Evolutionary conservation across 139 green algal species (phyloP).

Genomic region (Haematococcus lacustris): DNA sequence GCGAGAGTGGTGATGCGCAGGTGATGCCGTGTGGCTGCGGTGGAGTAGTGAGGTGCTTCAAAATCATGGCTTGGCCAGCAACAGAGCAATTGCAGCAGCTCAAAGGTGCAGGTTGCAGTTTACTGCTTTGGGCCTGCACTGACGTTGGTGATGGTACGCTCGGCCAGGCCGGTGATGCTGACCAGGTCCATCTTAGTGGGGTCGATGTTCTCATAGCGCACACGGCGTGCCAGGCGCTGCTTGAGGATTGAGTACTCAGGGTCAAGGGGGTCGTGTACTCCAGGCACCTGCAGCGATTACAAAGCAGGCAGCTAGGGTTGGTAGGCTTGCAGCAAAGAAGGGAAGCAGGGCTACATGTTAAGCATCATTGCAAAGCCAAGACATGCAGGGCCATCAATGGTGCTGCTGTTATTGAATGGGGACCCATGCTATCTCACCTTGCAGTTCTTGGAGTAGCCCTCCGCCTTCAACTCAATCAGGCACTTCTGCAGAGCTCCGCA

Average conservation of each 20-base stretch:
- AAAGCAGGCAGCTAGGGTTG: background rate
- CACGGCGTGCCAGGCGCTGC: constrained; percentile 58
- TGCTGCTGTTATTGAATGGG: no score
- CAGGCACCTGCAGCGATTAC: constrained; percentile 8
- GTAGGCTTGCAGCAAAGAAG: background rate
- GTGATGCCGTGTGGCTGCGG: no score
- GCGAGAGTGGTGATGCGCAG: no score
- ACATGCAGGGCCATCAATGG: no score
- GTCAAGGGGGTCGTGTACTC: constrained; percentile 64
- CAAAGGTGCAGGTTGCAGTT: background rate
- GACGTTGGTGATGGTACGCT: constrained; percentile 71
- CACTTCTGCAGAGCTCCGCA: constrained; percentile 73
- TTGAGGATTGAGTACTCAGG: constrained; percentile 82
- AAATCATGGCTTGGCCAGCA: no score
- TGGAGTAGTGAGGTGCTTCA: no score
- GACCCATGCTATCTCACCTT: no score
- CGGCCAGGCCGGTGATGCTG: constrained; percentile 66
- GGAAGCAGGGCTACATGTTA: no score
- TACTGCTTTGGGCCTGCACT: no score
- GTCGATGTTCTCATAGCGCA: constrained; percentile 36
- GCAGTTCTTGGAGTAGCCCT: constrained; percentile 37
- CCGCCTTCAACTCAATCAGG: constrained; percentile 31
- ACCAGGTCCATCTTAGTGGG: constrained; percentile 47
- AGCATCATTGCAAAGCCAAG: no score
- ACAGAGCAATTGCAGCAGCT: no score